These are phyloP conservation scores for Saccharomyces hybrid DNA, from an alignment of 1,139 yeast genomes.

Conservation along the genomic window DNA sequence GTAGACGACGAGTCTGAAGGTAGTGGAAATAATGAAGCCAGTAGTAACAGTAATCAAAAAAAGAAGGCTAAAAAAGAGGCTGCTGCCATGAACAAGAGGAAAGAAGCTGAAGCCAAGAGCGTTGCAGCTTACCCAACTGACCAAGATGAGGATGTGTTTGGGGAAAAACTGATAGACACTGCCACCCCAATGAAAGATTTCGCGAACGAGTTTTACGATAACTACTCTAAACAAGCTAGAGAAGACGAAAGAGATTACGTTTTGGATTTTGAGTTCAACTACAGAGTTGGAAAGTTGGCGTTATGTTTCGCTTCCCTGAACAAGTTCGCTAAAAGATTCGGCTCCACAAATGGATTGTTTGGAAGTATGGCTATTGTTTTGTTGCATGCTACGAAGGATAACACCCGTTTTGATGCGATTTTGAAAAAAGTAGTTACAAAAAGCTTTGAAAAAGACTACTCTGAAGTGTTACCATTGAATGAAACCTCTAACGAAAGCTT, in stretches of 20 bases:
- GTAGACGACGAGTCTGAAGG: slow-evolving; percentile 19
- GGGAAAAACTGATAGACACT: slow-evolving; percentile 33
- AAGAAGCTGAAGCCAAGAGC: slow-evolving; percentile 34
- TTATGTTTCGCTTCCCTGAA: slow-evolving; percentile 39
- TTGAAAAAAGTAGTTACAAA: slow-evolving; percentile 34
- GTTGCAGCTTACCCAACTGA: slow-evolving; percentile 32
- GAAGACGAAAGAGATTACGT: slow-evolving; percentile 33
- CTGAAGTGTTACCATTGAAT: slow-evolving; percentile 16
- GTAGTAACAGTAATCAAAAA: slow-evolving; percentile 15
- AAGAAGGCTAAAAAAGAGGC: slow-evolving; percentile 38
- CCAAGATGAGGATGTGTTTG: slow-evolving; percentile 41
- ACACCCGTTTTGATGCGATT: slow-evolving; percentile 23
- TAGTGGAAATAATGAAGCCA: neutral
- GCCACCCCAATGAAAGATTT: slow-evolving; percentile 37
- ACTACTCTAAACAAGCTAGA: slow-evolving; percentile 31
- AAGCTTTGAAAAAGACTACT: slow-evolving; percentile 31
- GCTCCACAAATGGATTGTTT: slow-evolving; percentile 14
- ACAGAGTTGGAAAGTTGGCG: slow-evolving; percentile 40
- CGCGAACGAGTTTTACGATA: slow-evolving; percentile 34
- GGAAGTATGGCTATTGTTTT: slow-evolving; percentile 26
- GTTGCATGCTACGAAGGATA: slow-evolving; percentile 19
- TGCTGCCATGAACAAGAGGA: slow-evolving; percentile 33
- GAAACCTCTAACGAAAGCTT: slow-evolving; percentile 18
- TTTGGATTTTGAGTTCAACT: slow-evolving; percentile 39
- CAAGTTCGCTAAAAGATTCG: slow-evolving; percentile 26